Conservation (phyloP, 176 grass and related monocot species). For the Zea mays region Zm-B73-REFERENCE-NAM-5.0 NC_050098.1:48012001-48012500, state of each 20-base stretch:
- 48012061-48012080: constrained; percentile 38
- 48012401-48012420: background rate
- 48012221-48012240: background rate
- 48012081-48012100: background rate
- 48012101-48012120: constrained; percentile 29
- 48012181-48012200: background rate
- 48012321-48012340: constrained; percentile 52
- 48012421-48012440: background rate
- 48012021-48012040: constrained; percentile 46
- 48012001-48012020: constrained; percentile 52
- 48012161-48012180: constrained; percentile 33
- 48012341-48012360: constrained; percentile 41
- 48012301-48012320: constrained; percentile 41
- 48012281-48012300: background rate
- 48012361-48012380: constrained; percentile 57
- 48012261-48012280: background rate
- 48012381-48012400: constrained; percentile 43
- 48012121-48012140: constrained; percentile 4
- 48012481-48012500: background rate
- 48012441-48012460: background rate
- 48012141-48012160: constrained; percentile 34
- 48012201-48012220: background rate
- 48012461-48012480: background rate
- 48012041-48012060: constrained; percentile 46
- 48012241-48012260: constrained; percentile 3